Evolutionary conservation across 1,284 basidiomycete genomes (phyloP), one percentile per base, ranked within the genome.

Genomic region (Afroboletus lepidellus): DNA sequence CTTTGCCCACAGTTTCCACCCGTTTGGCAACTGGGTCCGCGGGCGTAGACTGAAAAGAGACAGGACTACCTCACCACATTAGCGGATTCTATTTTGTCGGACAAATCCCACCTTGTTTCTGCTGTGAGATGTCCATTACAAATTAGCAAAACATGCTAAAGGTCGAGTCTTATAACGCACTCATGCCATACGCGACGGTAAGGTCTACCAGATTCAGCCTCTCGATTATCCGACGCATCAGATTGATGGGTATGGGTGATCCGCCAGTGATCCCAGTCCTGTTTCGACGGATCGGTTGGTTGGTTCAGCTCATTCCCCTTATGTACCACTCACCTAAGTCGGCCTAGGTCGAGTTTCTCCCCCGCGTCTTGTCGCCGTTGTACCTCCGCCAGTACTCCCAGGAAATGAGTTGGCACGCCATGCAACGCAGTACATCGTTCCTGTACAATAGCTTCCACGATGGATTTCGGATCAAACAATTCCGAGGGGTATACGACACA

Each of bases 341-440:
- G 67, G 27, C 72, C 68, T 16, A 80, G 72, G 59, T 87, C 77
- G 3, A 79, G 56, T 6, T 53, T 60, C 49, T 80, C 73, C 0
- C 82, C 80, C 7, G 56, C 71, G 1, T 72, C 66, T 39, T 72
- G 71, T 41, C 85, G 71, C 48, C 73, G 77, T 53, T 84, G 79
- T 4, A 90, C 74, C 65, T 90, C 87, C 0, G 78, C 69, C 18
- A 93, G 72, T 1, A 92, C 78, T 5, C 85, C 88, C 5, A 90
- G 74, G 68, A 92, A 92, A 64, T 92, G 90, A 0, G 90, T 91
- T 0, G 90, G 90, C 2, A 93, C 91, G 8, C 90, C 91, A 60
- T 93, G 89, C 47, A 93, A 70, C 0, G 85, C 87, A 0, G 90
- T 92, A 53, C 88, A 91, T 51, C 72, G 72, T 59, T 92, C 88